These are phyloP conservation scores for Lepidium sativum DNA, from an alignment of 345 rosid genomes.

Conservation along the genomic window DNA sequence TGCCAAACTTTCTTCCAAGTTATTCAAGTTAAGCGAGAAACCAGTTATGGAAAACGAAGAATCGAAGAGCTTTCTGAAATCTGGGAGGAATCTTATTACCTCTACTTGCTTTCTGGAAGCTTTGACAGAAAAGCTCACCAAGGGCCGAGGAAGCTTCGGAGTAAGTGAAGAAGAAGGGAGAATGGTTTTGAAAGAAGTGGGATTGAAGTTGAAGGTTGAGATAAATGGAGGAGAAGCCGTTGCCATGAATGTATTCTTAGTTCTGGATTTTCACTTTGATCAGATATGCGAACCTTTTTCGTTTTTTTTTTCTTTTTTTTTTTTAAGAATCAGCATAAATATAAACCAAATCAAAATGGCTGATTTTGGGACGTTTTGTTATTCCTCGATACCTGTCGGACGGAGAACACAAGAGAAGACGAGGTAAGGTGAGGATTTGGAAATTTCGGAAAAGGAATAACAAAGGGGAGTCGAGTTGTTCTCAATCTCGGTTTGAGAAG, in stretches of 20 bases:
- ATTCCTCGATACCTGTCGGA: too few relatives aligned
- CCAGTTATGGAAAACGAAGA: neutral
- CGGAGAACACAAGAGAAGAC: too few relatives aligned
- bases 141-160: slow-evolving; percentile 30
- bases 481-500: too few relatives aligned
- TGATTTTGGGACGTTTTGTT: too few relatives aligned
- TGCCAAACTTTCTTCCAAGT: neutral
- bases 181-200: slow-evolving; percentile 26
- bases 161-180: slow-evolving; percentile 14
- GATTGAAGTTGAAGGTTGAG: slow-evolving; percentile 32
- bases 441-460: too few relatives aligned
- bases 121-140: slow-evolving; percentile 31
- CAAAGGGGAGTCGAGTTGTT: too few relatives aligned
- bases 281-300: neutral
- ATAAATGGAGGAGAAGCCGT: slow-evolving; percentile 47
- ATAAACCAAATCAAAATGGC: neutral
- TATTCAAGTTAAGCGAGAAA: neutral
- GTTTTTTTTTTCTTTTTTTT: neutral
- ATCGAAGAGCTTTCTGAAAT: neutral
- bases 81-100: slow-evolving; percentile 25
- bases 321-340: neutral
- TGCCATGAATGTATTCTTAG: neutral
- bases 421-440: too few relatives aligned
- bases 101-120: slow-evolving; percentile 51
- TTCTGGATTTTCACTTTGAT: slow-evolving; percentile 1